These are phyloP conservation scores for Leishmania aethiopica DNA, from an alignment of 208 protist species.

Conservation along the genomic window DNA sequence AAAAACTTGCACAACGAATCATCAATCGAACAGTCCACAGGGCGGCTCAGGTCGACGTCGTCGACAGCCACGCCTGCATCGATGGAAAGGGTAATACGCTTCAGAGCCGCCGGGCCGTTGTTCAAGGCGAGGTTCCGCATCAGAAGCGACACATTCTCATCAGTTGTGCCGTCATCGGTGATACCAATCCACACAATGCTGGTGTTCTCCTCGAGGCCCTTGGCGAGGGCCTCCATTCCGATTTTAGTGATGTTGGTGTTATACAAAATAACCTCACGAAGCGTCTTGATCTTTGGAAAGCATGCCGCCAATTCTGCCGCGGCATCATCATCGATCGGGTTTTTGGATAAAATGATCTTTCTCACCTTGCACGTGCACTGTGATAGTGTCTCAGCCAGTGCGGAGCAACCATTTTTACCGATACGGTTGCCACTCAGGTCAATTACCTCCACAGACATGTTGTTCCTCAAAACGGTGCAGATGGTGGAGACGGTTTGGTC, in stretches of 20 bases:
- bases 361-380: constrained; percentile 47
- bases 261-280: constrained; percentile 52
- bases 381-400: constrained; percentile 49
- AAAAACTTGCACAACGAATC: constrained; percentile 69
- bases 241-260: constrained; percentile 63
- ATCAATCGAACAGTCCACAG: constrained; percentile 39
- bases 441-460: constrained; percentile 46
- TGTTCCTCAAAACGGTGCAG: constrained; percentile 50
- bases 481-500: constrained; percentile 69
- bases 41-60: constrained; percentile 56
- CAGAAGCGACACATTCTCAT: constrained; percentile 29
- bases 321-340: constrained; percentile 69
- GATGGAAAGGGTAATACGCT: constrained; percentile 53
- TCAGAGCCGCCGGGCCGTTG: constrained; percentile 58
- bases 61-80: constrained; percentile 52
- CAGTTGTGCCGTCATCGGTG: constrained; percentile 21
- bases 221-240: constrained; percentile 53
- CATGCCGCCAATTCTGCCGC: constrained; percentile 50
- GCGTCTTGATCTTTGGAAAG: constrained; percentile 59
- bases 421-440: constrained; percentile 70
- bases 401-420: constrained; percentile 49
- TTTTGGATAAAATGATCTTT: constrained; percentile 50
- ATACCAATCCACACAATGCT: constrained; percentile 44
- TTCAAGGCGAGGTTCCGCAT: constrained; percentile 74
- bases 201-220: constrained; percentile 59